Conservation (phyloP, 495 filamentous ascomycete species). For the Talaromyces trachyspermus region DNA sequence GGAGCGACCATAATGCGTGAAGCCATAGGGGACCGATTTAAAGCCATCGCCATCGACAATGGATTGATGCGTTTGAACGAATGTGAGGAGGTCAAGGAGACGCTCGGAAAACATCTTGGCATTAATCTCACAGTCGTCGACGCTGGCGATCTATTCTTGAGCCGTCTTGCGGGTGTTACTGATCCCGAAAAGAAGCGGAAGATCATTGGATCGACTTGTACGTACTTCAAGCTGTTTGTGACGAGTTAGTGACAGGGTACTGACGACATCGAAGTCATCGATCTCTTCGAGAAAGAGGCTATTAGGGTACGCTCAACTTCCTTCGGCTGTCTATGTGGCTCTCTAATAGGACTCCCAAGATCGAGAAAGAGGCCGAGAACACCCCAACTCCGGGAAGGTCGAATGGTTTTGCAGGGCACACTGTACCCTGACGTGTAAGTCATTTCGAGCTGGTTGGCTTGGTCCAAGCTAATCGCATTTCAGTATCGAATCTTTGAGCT, state of each 20-base stretch:
- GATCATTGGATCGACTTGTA: slow-evolving; percentile 61
- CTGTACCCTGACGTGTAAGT: slow-evolving; percentile 51
- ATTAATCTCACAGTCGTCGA: slow-evolving; percentile 90
- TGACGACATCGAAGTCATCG: slow-evolving; percentile 51
- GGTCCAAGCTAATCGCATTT: slow-evolving; percentile 9
- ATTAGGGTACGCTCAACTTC: slow-evolving; percentile 19
- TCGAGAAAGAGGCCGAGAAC: slow-evolving; percentile 58
- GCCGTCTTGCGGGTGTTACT: slow-evolving; percentile 60
- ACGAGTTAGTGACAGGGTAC: neutral
- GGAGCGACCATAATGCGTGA: slow-evolving; percentile 50
- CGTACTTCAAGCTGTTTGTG: neutral
- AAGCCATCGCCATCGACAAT: slow-evolving; percentile 84
- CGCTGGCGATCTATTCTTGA: slow-evolving; percentile 66
- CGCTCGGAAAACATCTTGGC: slow-evolving; percentile 65
- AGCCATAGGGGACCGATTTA: slow-evolving; percentile 62
- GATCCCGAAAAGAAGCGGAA: slow-evolving; percentile 93
- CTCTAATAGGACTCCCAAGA: slow-evolving; percentile 31
- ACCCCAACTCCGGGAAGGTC: slow-evolving; percentile 59
- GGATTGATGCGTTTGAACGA: slow-evolving; percentile 85
- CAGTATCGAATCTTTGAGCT: slow-evolving; percentile 67
- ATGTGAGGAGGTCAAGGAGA: slow-evolving; percentile 69
- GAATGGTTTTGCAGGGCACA: slow-evolving; percentile 85
- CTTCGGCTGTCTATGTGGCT: neutral
- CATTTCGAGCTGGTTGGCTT: slow-evolving; percentile 5
- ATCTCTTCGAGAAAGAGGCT: slow-evolving; percentile 78